Base-by-base conservation (phyloP, 2,329 filamentous ascomycete genomes). In the Fusarium sulawesiense region DNA sequence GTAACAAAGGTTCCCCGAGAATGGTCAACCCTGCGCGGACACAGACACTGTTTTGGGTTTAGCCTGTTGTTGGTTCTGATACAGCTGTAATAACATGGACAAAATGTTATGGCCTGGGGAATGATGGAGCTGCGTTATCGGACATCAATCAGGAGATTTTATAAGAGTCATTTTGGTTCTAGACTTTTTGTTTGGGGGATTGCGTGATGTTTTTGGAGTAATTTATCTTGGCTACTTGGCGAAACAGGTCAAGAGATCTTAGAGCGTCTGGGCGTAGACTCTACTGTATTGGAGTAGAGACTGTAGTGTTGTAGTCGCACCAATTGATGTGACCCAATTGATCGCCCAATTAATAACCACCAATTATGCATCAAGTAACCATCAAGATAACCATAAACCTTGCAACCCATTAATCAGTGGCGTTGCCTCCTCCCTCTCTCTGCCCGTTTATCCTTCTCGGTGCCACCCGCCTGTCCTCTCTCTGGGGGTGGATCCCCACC, bases 1-100 rank as follows among this genome's bases (percentile, higher is more conserved):
- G 6, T 27, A 55, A 67, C 67, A 71, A 71, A 70, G 67, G 67
- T 71, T 64, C 67, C 67, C 54, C 57, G 57, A 56, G 42, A 56
- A 20, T 51, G 65, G 37, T 42, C 44, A 34, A 18, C 45, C 44
- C 18, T 27, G 45, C 29, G 47, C 51, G 51, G 40, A 37, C 54
- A 48, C 16, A 40, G 44, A 40, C 54, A 40, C 54, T 56, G 30
- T 1, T 56, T 56, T 56, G 10, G 54, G 54, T 51, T 27, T 51
- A 51, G 44, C 18, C 18, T 18, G 16, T 11, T 45, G 32, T 29
- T 49, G 40, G 46, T 45, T 42, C 29, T 40, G 48, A 49, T 30
- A 21, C 16, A 34, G 30, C 42, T 45, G 45, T 47, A 44, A 44
- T 44, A 23, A 23, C 18, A 37, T 37, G 34, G 18, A 37, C 34